Evolutionary conservation across 495 filamentous ascomycete genomes (phyloP), one percentile per base, ranked within the genome.

Genomic region (Penicillium nucicola): DNA sequence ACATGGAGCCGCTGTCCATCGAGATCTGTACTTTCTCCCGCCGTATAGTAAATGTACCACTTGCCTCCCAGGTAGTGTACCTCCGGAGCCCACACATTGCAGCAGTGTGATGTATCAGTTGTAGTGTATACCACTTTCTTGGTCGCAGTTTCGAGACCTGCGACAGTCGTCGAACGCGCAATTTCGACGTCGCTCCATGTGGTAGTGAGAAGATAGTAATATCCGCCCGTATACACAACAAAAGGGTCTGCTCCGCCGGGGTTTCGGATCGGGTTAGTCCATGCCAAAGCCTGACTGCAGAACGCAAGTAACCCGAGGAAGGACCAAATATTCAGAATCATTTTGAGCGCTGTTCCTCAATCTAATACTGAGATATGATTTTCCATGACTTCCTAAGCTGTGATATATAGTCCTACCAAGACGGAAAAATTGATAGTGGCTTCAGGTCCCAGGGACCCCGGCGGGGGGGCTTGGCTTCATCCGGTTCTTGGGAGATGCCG

Each of bases 71-170:
- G 68, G 42, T 70, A 69, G 48, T 80, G 77, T 3, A 77, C 61
- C 59, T 81, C 79, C 2, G 79, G 79, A 0, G 78, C 79, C 79
- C 78, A 83, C 31, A 82, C 77, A 50, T 81, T 78, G 41, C 71
- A 75, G 60, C 72, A 72, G 5, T 73, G 66, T 5, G 54, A 51
- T 0, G 70, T 35, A 28, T 65, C 66, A 33, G 47, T 60, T 34
- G 69, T 70, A 11, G 62, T 69, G 45, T 74, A 80, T 18, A 79
- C 69, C 0, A 68, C 56, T 53, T 77, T 79, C n/a, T 69, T 68
- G n/a, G 67, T 46, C 0, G 76, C 76, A 1, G 66, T 69, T 45
- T 69, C 66, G 5, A 83, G 66, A 0, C 74, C 78, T 10, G 70
- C 66, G 25, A 83, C 64, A 5, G 74, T 81, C 1, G 65, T 71